Evolutionary conservation across 2,329 filamentous ascomycete genomes (phyloP), one percentile per base, ranked within the genome.

Genomic region (Alternaria ethzedia): DNA sequence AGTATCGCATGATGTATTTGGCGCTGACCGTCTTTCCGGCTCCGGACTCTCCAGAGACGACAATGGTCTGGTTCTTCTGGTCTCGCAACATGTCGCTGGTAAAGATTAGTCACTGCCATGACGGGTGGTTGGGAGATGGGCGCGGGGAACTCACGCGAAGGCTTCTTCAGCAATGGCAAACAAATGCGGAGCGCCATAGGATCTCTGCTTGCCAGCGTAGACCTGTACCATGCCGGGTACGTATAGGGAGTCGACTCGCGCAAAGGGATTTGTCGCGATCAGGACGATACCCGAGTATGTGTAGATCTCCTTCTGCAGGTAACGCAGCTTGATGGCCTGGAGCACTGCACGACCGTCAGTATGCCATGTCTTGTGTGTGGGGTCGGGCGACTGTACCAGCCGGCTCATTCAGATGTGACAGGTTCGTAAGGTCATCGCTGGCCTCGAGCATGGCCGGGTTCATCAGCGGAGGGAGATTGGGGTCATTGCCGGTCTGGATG

Each of bases 1-100:
- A 99, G 84, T 99, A 99, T 76, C 96, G 90, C 96, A 99, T 99
- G 80, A 99, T 98, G 83, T 99, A 98, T 84, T 99, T 99, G 74
- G 96, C 96, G 82, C 95, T 98, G 80, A 99, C 96, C 6, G 96
- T 99, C 85, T 99, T 99, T 77, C 96, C 96, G 68, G 96, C 96
- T 87, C 96, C 96, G 58, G 96, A 99, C 82, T 99, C 96, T 80
- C 96, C 96, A 36, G 96, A 99, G n/a, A 99, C 96, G 57, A 99
- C 96, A 68, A 99, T 93, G 43, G 96, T 99, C 84, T 99, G 96
- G 83, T 99, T 99, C 82, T 94, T 94, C 73, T 88, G 87, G 83
- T 97, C 96, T 70, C 96, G 91, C 78, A 99, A 83, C 96, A 99
- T 99, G 84, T 99, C 96, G 78, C 92, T 96, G 73, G 25, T 32